Conservation (phyloP, 305 asterid genomes). For the Fraxinus baroniana region DNA sequence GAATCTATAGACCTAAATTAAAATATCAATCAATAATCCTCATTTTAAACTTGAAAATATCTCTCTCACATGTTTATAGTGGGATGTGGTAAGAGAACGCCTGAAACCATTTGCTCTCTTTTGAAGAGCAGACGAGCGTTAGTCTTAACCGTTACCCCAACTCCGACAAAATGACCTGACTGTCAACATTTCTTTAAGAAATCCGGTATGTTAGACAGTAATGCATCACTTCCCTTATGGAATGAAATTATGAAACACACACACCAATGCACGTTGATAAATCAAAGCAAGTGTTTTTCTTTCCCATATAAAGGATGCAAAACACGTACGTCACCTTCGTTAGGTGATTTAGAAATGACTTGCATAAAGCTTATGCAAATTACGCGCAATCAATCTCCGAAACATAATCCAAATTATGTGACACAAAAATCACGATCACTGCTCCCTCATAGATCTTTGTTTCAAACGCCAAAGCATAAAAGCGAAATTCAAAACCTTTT, state of each 20-base stretch:
- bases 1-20: slow-evolving; percentile 11
- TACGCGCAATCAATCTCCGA: background rate
- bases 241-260: background rate
- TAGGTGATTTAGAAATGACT: background rate
- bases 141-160: background rate
- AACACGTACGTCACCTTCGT: background rate
- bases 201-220: slow-evolving; percentile 5
- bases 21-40: slow-evolving; percentile 8
- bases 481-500: background rate
- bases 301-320: background rate
- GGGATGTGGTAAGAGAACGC: background rate
- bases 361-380: background rate
- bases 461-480: background rate
- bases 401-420: background rate
- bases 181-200: background rate
- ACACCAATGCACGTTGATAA: background rate
- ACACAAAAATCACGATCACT: background rate
- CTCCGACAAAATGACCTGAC: slow-evolving; percentile 8
- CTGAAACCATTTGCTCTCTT: background rate
- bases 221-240: slow-evolving; percentile 1
- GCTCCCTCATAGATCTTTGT: background rate
- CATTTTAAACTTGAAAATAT: slow-evolving; percentile 15
- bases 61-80: background rate
- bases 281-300: background rate
- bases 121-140: background rate